Base-by-base conservation (phyloP, 148 eudicot species). In the Rhododendron henanense region DNA sequence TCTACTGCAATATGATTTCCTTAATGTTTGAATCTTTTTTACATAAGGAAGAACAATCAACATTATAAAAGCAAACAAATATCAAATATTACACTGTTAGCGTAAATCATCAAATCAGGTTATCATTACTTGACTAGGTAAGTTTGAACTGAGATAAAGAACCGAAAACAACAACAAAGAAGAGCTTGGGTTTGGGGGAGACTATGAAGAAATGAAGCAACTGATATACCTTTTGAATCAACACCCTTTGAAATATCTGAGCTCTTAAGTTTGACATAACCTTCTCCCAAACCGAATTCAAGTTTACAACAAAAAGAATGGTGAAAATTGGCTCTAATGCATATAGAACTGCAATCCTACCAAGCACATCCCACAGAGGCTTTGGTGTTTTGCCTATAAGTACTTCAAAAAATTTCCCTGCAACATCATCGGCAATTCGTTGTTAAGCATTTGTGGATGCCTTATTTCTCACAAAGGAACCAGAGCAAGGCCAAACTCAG, bases 221-320 rank as follows among this genome's bases (percentile, higher is more conserved):
- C 28, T 50, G 37, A 51, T 39, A 41, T 91, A 95, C 99, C 99
- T 97, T 97, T 76, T 94, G 98, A 93, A 95, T 92, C 88, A 97
- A 88, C 85, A 95, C 91, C 81, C 95, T 93, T 89, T 88, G 91
- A 89, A 95, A 97, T 87, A 97, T 92, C 78, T 93, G 98, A 91
- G 98, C 99, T 92, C 99, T 92, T 87, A 95, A 88, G 90, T 94
- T 92, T 45, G 98, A 93, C 99, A 97, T 97, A 87, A 97, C 98
- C 92, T 93, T 95, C 96, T 97, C 99, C 99, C 99, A 97, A 79
- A 93, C 89, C 35, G 89, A 90, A 85, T 87, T 97, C 94, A 97
- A 91, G 92, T 97, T 97, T 85, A 92, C 82, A 35, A 95, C 97
- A 88, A 90, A 96, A 67, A 94, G 85, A 88, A 95, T 89, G 28